These are phyloP conservation scores for Fusarium compactum DNA, from an alignment of 2,329 filamentous ascomycete genomes.

Conservation along the genomic window DNA sequence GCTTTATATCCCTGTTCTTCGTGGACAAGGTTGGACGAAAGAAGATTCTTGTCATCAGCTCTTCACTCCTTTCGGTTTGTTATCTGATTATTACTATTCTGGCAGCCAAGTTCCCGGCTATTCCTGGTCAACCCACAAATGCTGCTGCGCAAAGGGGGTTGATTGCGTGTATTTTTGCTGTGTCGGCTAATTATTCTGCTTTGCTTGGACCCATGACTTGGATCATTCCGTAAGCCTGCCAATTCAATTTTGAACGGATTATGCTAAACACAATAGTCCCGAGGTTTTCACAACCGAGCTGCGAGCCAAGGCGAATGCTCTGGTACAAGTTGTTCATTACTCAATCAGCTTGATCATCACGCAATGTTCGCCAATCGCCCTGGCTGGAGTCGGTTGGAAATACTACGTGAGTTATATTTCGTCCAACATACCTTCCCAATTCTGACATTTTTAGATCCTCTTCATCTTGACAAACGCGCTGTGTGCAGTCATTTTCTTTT, in stretches of 20 bases:
- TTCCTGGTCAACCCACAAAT: constrained; percentile 53
- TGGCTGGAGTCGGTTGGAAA: constrained; percentile 56
- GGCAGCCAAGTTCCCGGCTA: constrained; percentile 53
- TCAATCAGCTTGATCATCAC: constrained; percentile 57
- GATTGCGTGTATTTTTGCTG: constrained; percentile 56
- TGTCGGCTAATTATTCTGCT: constrained; percentile 53
- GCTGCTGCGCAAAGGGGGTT: constrained; percentile 54
- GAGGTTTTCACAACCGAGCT: constrained; percentile 58
- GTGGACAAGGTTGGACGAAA: constrained; percentile 54
- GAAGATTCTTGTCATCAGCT: constrained; percentile 54
- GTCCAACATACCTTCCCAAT: too few relatives aligned
- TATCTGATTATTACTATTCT: constrained; percentile 57
- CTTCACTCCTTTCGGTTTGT: constrained; percentile 51
- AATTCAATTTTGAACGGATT: fast-evolving
- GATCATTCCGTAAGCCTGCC: constrained; percentile 55
- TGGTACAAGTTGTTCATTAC: constrained; percentile 57
- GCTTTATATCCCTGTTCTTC: constrained; percentile 54
- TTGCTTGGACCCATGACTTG: constrained; percentile 57
- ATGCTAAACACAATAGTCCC: constrained; percentile 39
- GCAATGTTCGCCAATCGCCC: constrained; percentile 56
- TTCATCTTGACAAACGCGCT: constrained; percentile 55
- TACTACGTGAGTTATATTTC: constrained; percentile 50
- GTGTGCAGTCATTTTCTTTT: constrained; percentile 52
- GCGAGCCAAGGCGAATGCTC: constrained; percentile 56
- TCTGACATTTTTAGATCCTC: constrained; percentile 48